Conservation (phyloP, 495 filamentous ascomycete species). For the Acidomyces sp. region DNA sequence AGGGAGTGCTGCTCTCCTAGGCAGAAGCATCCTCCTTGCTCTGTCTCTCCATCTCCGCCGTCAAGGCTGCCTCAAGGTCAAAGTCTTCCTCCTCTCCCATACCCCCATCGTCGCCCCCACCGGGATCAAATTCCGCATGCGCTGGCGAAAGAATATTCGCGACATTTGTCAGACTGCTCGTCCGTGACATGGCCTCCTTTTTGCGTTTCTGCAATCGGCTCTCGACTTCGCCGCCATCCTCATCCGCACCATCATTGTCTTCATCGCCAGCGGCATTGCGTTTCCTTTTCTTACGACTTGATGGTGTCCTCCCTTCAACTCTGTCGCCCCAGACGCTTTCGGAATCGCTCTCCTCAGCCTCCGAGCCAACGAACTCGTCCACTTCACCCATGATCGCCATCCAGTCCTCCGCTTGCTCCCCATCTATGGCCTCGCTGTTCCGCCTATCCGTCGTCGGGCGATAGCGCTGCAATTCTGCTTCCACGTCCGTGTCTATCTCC, state of each 20-base stretch:
- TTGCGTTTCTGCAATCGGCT: conserved; percentile 29
- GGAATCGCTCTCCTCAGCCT: conserved; percentile 38
- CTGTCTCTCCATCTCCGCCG: conserved; percentile 14
- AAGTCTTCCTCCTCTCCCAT: conserved; percentile 6
- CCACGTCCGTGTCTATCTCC: conserved; percentile 9
- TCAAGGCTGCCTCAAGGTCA: conserved; percentile 16
- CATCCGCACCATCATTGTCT: conserved; percentile 15
- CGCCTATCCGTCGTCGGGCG: conserved; percentile 20
- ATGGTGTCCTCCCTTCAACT: conserved; percentile 6
- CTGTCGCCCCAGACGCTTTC: conserved; percentile 17
- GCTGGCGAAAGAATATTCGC: background rate
- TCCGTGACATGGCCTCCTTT: conserved; percentile 28
- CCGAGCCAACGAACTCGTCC: conserved; percentile 59
- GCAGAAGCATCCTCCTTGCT: background rate
- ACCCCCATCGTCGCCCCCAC: conserved; percentile 2
- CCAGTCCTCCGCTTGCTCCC: conserved; percentile 46
- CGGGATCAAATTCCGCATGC: conserved; percentile 3
- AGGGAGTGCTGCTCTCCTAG: too few species aligned
- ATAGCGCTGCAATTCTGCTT: conserved; percentile 9
- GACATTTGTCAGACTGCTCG: conserved; percentile 32
- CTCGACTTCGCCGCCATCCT: conserved; percentile 22
- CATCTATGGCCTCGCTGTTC: conserved; percentile 33
- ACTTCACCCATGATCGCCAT: conserved; percentile 56
- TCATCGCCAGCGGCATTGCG: conserved; percentile 2
- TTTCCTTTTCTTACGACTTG: conserved; percentile 23